Percentiles rank a stretch among this genome's conserved stretches.
Conservation (phyloP, 176 grass and related monocot genomes). For the Raddia distichophylla region DNA sequence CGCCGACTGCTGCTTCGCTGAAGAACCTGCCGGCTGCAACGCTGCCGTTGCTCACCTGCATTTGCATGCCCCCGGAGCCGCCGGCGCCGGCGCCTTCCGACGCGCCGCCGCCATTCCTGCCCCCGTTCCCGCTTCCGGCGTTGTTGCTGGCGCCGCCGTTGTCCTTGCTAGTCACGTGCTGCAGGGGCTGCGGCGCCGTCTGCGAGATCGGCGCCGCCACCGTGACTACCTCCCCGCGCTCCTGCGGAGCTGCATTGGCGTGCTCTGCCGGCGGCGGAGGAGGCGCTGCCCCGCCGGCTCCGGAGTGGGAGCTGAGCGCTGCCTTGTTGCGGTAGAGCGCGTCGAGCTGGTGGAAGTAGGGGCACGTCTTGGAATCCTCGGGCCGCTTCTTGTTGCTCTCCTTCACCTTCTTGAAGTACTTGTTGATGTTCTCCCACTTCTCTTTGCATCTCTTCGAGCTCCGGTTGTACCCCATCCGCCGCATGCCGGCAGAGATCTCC, state of each 20-base stretch:
- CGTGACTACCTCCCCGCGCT: slow-evolving; percentile 18
- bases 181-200: slow-evolving; percentile 38
- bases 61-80: slow-evolving; percentile 42
- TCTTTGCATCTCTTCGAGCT: slow-evolving; percentile 95
- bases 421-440: slow-evolving; percentile 99
- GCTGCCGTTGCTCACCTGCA: slow-evolving; percentile 60
- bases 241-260: slow-evolving; percentile 32
- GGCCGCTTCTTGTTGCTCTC: slow-evolving; percentile 95
- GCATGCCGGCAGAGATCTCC: slow-evolving; percentile 93
- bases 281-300: background rate
- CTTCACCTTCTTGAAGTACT: slow-evolving; percentile 99
- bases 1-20: slow-evolving; percentile 32
- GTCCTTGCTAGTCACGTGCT: slow-evolving; percentile 40
- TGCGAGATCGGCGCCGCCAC: slow-evolving; percentile 45
- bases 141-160: slow-evolving; percentile 40
- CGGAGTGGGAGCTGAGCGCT: slow-evolving; percentile 13
- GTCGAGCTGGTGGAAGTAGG: slow-evolving; percentile 98
- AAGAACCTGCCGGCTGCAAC: slow-evolving; percentile 42
- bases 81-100: slow-evolving; percentile 17
- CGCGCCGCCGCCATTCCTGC: slow-evolving; percentile 13
- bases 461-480: slow-evolving; percentile 74
- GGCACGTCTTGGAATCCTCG: slow-evolving; percentile 97
- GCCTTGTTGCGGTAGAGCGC: slow-evolving; percentile 90
- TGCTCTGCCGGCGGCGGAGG: background rate
- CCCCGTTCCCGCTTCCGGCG: slow-evolving; percentile 15